Conservation (phyloP, 495 filamentous ascomycete genomes). For the Neurospora sp. region DNA sequence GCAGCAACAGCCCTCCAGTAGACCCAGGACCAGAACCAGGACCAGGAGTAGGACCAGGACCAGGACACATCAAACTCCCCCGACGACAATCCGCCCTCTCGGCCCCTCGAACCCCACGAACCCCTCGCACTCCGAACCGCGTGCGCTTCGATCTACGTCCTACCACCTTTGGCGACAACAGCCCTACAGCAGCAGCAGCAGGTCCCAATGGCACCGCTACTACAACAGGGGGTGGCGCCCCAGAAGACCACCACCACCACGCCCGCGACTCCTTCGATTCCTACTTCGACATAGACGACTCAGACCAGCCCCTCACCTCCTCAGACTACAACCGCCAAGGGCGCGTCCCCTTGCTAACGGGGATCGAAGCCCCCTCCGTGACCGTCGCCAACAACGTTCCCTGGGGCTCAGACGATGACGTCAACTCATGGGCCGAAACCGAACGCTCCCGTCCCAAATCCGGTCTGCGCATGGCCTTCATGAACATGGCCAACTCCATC, state of each 20-base stretch:
- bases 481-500: slow-evolving; percentile 99
- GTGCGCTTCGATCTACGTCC: slow-evolving; percentile 77
- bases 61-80: not conserved
- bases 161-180: slow-evolving; percentile 27
- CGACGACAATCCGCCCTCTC: not conserved
- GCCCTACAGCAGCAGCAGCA: slow-evolving; percentile 3
- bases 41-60: not conserved
- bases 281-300: slow-evolving; percentile 19
- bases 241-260: slow-evolving; percentile 30
- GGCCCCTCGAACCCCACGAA: slow-evolving; percentile 29
- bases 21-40: not conserved
- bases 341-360: slow-evolving; percentile 66
- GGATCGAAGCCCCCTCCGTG: slow-evolving; percentile 82
- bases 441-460: slow-evolving; percentile 40
- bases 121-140: slow-evolving; percentile 71
- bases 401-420: slow-evolving; percentile 38
- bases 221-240: slow-evolving; percentile 2
- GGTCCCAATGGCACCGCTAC: slow-evolving; percentile 3
- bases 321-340: slow-evolving; percentile 28
- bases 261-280: slow-evolving; percentile 31
- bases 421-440: slow-evolving; percentile 30
- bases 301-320: slow-evolving; percentile 2
- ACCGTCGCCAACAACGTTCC: slow-evolving; percentile 49
- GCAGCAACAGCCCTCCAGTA: not conserved
- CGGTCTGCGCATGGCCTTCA: slow-evolving; percentile 52